phyloP scores from a whole-genome alignment of 2,329 filamentous ascomycete genomes.

The Pyrenophora teres region DNA sequence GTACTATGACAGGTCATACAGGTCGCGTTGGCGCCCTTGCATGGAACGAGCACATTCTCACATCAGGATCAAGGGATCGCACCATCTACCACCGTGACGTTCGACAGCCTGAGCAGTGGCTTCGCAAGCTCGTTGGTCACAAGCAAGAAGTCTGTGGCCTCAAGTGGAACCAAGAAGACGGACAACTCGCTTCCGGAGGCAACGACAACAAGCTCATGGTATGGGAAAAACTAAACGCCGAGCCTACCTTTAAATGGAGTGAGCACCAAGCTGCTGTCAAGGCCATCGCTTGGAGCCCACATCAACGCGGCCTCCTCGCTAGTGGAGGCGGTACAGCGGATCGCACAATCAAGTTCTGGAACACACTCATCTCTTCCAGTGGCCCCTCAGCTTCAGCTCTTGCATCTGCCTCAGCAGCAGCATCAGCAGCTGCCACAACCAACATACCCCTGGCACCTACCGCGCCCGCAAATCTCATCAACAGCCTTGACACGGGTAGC shows the following conservation, averaged over 20 bases:
- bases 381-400: constrained; percentile 49
- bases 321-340: constrained; percentile 96
- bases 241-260: constrained; percentile 89
- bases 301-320: constrained; percentile 91
- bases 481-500: constrained; percentile 93
- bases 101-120: constrained; percentile 85
- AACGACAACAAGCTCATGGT: constrained; percentile 99
- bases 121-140: constrained; percentile 85
- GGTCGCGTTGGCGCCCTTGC: constrained; percentile 90
- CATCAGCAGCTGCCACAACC: constrained; percentile 38
- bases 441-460: constrained; percentile 41
- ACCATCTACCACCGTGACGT: constrained; percentile 96
- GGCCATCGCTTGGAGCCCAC: constrained; percentile 96
- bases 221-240: constrained; percentile 94
- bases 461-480: constrained; percentile 56
- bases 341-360: constrained; percentile 96
- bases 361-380: constrained; percentile 77
- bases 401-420: constrained; percentile 44
- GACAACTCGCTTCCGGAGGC: constrained; percentile 90
- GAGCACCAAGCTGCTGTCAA: constrained; percentile 97
- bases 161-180: constrained; percentile 96
- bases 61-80: constrained; percentile 90
- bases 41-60: constrained; percentile 98
- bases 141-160: constrained; percentile 98
- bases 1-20: constrained; percentile 97